These are phyloP conservation scores for Citrus australasica DNA, from an alignment of 345 rosid genomes.

Conservation along the genomic window DNA sequence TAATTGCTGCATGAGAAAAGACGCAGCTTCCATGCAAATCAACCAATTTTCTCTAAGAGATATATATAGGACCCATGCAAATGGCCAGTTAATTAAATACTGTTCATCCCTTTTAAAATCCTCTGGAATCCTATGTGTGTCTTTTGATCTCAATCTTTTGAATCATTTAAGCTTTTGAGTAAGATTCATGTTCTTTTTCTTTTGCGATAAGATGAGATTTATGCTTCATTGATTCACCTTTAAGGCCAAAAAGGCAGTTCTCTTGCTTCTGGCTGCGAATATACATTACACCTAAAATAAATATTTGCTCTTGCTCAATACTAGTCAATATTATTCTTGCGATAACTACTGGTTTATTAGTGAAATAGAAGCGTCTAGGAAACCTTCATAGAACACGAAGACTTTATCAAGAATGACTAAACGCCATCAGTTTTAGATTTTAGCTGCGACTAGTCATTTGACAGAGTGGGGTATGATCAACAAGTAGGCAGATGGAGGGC, in stretches of 20 bases:
- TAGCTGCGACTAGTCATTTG: not conserved
- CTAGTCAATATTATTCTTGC: not conserved
- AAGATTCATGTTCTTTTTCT: slow-evolving; percentile 47
- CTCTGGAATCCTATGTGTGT: slow-evolving; percentile 45
- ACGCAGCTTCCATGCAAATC: slow-evolving; percentile 20
- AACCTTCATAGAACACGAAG: not conserved
- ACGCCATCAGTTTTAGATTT: not conserved
- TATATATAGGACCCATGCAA: slow-evolving; percentile 16
- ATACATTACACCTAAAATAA: not conserved
- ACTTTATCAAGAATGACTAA: not conserved
- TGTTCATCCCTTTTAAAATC: not conserved
- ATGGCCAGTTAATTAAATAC: not conserved
- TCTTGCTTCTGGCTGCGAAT: not conserved
- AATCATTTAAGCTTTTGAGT: slow-evolving; percentile 35
- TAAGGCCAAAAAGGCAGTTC: slow-evolving; percentile 12
- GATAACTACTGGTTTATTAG: not conserved
- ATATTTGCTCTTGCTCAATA: too few species aligned
- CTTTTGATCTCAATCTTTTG: slow-evolving; percentile 28
- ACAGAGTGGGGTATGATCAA: not conserved
- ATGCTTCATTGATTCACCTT: slow-evolving; percentile 39
- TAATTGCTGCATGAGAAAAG: not conserved
- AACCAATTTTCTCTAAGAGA: not conserved
- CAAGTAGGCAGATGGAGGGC: not conserved
- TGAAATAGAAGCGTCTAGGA: not conserved
- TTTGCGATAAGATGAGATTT: slow-evolving; percentile 47